These are phyloP conservation scores for Leucocoprinus leucothites DNA, from an alignment of 768 basidiomycete genomes.

Conservation along the genomic window DNA sequence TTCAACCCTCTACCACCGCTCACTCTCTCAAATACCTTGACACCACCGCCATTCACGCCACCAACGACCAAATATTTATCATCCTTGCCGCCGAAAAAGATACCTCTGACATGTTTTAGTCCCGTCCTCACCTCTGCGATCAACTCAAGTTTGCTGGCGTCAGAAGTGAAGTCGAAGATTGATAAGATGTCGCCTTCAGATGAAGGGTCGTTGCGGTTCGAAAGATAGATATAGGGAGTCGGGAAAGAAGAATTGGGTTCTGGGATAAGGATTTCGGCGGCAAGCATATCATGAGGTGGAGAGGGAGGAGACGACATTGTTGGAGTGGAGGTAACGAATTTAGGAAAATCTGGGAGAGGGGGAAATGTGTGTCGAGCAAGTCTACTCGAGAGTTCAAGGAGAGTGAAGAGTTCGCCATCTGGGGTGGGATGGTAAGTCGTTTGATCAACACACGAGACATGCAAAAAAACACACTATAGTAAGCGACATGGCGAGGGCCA, in stretches of 20 bases:
- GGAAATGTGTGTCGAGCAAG: conserved; percentile 55
- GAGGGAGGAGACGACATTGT: conserved; percentile 48
- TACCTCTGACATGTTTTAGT: conserved; percentile 65
- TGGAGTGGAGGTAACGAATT: conserved; percentile 39
- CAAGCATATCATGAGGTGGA: conserved; percentile 49
- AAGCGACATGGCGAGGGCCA: conserved; percentile 70
- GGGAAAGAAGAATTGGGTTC: conserved; percentile 48
- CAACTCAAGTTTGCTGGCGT: conserved; percentile 40
- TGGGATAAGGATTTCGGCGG: conserved; percentile 68
- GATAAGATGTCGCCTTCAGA: conserved; percentile 71
- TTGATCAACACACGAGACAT: not conserved
- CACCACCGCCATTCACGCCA: conserved; percentile 59
- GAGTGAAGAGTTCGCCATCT: conserved; percentile 65
- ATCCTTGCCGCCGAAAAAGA: conserved; percentile 62
- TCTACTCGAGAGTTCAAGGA: conserved; percentile 63
- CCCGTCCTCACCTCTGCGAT: conserved; percentile 67
- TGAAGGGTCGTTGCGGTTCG: conserved; percentile 73
- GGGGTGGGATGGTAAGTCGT: conserved; percentile 2
- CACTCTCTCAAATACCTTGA: conserved; percentile 68
- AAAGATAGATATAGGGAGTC: conserved; percentile 61
- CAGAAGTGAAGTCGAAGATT: conserved; percentile 54
- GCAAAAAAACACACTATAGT: conserved; percentile 45
- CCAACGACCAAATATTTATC: conserved; percentile 63
- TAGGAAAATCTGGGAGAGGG: conserved; percentile 35
- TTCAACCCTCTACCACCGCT: conserved; percentile 55